Conservation (phyloP, 176 grass and related monocot genomes). For the Echinochloa phyllopogon region DNA sequence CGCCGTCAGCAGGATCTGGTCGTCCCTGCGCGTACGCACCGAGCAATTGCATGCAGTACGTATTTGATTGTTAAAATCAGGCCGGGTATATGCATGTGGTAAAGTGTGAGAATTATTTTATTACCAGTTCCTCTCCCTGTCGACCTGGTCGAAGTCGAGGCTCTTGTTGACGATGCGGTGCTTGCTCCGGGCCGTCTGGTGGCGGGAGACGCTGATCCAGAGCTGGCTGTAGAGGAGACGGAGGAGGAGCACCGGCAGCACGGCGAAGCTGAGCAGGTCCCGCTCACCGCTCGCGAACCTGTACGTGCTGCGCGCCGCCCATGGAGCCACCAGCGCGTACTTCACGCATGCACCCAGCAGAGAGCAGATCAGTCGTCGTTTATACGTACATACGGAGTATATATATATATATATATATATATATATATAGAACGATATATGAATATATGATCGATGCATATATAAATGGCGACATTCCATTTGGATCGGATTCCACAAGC, state of each 20-base stretch:
- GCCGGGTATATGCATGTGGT: too few relatives aligned
- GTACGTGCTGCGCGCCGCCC: slow-evolving; percentile 55
- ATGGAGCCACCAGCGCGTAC: slow-evolving; percentile 68
- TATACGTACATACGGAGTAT: too few relatives aligned
- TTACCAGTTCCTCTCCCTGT: slow-evolving; percentile 95
- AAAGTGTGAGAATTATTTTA: too few relatives aligned
- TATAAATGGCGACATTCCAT: too few relatives aligned
- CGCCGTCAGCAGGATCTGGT: slow-evolving; percentile 90
- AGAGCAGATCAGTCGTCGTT: too few relatives aligned
- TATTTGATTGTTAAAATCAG: too few relatives aligned
- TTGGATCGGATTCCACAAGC: too few relatives aligned
- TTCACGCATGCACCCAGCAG: too few relatives aligned
- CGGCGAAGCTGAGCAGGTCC: slow-evolving; percentile 42
- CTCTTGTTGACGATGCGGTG: slow-evolving; percentile 79
- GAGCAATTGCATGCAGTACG: too few relatives aligned
- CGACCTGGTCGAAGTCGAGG: slow-evolving; percentile 90
- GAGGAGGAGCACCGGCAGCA: slow-evolving; percentile 57
- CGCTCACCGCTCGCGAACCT: slow-evolving; percentile 41
- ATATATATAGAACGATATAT: too few relatives aligned
- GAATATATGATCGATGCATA: too few relatives aligned
- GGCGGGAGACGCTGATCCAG: slow-evolving; percentile 85
- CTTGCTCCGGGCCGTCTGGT: slow-evolving; percentile 82
- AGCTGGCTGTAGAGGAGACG: slow-evolving; percentile 78
- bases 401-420: too few relatives aligned
- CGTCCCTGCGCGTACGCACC: slow-evolving; percentile 87